Base-by-base conservation (phyloP, 1,284 basidiomycete species). In the Cutaneotrichosporon cutaneum region DNA sequence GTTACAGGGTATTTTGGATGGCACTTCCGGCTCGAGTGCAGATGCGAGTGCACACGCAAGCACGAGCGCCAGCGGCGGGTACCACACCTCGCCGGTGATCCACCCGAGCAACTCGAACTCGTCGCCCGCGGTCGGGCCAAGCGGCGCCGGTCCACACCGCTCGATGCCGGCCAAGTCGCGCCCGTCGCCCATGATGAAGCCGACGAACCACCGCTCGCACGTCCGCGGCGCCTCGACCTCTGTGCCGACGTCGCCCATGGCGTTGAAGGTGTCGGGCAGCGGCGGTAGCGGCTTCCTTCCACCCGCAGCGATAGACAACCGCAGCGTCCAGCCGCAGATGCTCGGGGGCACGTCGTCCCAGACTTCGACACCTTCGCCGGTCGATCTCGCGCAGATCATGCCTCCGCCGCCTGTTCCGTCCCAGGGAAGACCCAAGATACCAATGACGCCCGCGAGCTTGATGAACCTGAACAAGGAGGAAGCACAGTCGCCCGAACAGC, bases 381-480 rank as follows among this genome's bases (percentile, higher is more conserved):
- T 92, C 1, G 90, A 93, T 76, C 76, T 90, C 21, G 75, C 71
- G n/a, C 68, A 72, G 26, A 77, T 81, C 47, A 85, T 88, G n/a
- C 90, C 87, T 11, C 85, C 85, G 6, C 83, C 83, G 9, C 83
- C 83, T 6, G 69, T 80, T 5, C 74, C 72, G 21, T 61, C 56
- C 60, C 39, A 59, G 56, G 61, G 54, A 27, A 65, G 53, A 30
- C 70, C 63, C 30, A 74, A 73, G 42, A 85, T 85, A 11, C 92
- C 91, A 6, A 90, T 91, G 57, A 94, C 92, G 0, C 91, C 92
- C 0, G 88, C 90, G 0, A 89, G 85, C 64, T 87, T 94, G 69
- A 90, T 94, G 89, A 92, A 92, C 65, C 82, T 94, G 2, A 79
- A 66, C 33, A 65, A 60, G 14, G 60, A 63, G 42, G 54, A 22